A percentile compares a stretch with the other conserved stretches of the same genome.
Evolutionary conservation across 2,329 filamentous ascomycete species (phyloP).

Genomic region (Sporothrix mexicana): DNA sequence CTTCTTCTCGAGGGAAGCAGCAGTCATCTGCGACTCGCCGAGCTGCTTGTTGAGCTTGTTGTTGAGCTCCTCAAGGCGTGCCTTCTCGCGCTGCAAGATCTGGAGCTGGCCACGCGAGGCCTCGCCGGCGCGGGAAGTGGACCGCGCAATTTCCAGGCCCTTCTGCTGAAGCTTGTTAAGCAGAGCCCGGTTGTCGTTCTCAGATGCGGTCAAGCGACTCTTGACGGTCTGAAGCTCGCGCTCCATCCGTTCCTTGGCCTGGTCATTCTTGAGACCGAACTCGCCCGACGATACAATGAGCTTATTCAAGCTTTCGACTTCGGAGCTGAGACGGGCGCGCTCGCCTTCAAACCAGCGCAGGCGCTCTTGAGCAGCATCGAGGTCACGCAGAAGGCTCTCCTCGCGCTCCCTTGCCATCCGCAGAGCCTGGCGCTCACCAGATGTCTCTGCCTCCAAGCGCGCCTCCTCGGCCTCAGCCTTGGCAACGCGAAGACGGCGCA

Average conservation of each 20-base stretch:
- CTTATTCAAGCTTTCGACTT: constrained; percentile 85
- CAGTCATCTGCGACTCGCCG: constrained; percentile 80
- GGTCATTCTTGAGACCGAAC: constrained; percentile 87
- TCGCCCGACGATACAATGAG: constrained; percentile 87
- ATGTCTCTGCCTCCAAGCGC: constrained; percentile 78
- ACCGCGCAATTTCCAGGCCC: constrained; percentile 91
- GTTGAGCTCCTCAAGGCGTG: constrained; percentile 81
- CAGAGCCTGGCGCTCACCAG: constrained; percentile 79
- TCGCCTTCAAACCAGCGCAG: constrained; percentile 81
- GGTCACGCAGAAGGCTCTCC: constrained; percentile 74
- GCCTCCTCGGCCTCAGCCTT: constrained; percentile 87
- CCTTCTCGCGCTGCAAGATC: constrained; percentile 81
- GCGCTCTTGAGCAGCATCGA: constrained; percentile 78
- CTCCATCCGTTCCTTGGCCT: constrained; percentile 91
- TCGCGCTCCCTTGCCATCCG: constrained; percentile 81
- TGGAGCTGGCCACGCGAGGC: constrained; percentile 77
- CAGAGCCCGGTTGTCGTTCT: constrained; percentile 94
- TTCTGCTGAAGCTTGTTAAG: constrained; percentile 98
- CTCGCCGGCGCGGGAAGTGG: constrained; percentile 83
- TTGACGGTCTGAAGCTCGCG: constrained; percentile 90
- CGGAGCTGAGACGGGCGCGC: constrained; percentile 73
- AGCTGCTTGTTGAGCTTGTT: constrained; percentile 81
- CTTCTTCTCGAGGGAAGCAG: constrained; percentile 88
- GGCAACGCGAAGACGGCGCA: constrained; percentile 79
- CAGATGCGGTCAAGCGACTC: constrained; percentile 85